phyloP scores from a whole-genome alignment of 2,329 filamentous ascomycete genomes.

The Fusarium falciforme region DNA sequence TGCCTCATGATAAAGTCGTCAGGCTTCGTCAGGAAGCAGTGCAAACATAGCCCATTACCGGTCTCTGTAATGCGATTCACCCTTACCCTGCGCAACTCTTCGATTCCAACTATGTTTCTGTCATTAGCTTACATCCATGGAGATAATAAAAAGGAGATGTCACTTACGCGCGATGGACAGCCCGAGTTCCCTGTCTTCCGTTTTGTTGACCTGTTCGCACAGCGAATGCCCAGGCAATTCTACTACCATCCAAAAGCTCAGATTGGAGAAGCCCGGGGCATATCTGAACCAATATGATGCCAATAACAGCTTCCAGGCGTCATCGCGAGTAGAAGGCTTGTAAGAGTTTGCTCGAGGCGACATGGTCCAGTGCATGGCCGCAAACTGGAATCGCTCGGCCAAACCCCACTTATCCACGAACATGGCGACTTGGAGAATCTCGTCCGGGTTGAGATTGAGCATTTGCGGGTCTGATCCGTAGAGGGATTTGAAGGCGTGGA shows the following conservation, averaged over 20 bases:
- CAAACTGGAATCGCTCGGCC: not conserved
- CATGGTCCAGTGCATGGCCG: slow-evolving; percentile 1
- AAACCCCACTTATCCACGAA: not conserved
- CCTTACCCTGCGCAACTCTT: not conserved
- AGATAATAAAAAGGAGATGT: not conserved
- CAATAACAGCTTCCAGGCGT: not conserved
- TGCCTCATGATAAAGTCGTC: not conserved
- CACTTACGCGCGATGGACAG: not conserved
- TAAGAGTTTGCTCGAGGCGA: not conserved
- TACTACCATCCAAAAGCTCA: not conserved
- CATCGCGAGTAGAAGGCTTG: not conserved
- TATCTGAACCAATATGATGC: not conserved
- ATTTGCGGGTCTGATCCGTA: slow-evolving; percentile 17
- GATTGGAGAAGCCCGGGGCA: not conserved
- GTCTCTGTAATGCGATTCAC: not conserved
- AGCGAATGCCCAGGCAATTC: not conserved
- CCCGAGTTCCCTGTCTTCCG: not conserved
- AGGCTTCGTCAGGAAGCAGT: not conserved
- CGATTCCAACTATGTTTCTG: not conserved
- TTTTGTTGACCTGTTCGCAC: not conserved
- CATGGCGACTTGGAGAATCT: not conserved
- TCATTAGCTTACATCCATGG: not conserved
- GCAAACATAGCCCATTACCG: not conserved
- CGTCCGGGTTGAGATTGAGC: not conserved
- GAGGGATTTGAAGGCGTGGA: slow-evolving; percentile 4